Base-by-base conservation (phyloP, 1,284 basidiomycete genomes). In the Omphalotus olearius region DNA sequence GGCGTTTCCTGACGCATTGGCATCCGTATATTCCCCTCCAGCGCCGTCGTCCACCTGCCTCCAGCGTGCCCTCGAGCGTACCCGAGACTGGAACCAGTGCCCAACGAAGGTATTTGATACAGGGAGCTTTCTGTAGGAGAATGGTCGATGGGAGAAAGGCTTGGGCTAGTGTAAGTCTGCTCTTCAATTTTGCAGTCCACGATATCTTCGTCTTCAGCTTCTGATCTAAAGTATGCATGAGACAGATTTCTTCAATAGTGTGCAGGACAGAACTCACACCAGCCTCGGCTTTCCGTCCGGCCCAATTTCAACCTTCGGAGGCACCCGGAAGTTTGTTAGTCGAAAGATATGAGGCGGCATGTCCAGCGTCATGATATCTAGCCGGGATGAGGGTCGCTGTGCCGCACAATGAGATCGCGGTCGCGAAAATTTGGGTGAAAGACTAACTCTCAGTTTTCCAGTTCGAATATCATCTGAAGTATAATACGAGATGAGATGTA, bases 401-500 rank as follows among this genome's bases (percentile, higher is more conserved):
- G 9, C 25, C 23, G 47, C n/a, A 38, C 28, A 17, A 42, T 33
- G 30, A 33, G 30, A 33, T 13, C 30, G 13, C 9, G 30, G 18
- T 16, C 6, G 6, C 25, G 9, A 13, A 13, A 7, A 7, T 4
- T 4, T 33, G 30, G 30, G 30, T 10, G 7, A 13, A 13, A 17
- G 7, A 18, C 65, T 52, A 50, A 75, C 75, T 65, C 74, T 78
- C 38, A 91, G 71, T 44, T 77, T 75, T 39, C 83, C 83, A 28
- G 76, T 75, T 17, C 79, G 76, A 30, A 89, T 79, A 62, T 91
- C 88, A 50, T 88, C 86, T 30, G 83, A 80, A 11, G 80, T 85
- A 66, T 88, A 91, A 69, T 91, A 91, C 9, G 85, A 88, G 56
- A 91, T 82, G 55, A 91, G 76, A 63, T 91, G 88, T 46, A 88